These are phyloP conservation scores for Serendipita sp. DNA, from an alignment of 768 basidiomycete species.

Conservation along the genomic window DNA sequence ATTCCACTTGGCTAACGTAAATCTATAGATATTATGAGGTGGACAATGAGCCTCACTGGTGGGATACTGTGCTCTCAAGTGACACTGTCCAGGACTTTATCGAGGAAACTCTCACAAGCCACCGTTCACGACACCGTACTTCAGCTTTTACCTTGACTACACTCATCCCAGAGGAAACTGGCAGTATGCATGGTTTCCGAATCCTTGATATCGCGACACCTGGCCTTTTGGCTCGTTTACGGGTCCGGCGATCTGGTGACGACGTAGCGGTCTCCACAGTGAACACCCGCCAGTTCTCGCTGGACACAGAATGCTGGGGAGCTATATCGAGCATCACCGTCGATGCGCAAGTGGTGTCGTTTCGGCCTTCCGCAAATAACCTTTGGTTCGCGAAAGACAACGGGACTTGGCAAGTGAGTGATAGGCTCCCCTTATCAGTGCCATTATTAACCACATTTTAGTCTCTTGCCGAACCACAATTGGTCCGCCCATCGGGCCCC, in stretches of 20 bases:
- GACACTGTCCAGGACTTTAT: slow-evolving; percentile 42
- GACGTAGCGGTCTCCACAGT: background rate
- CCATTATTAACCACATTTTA: background rate
- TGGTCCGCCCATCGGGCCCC: slow-evolving; percentile 24
- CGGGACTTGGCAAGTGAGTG: background rate
- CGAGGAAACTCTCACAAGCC: slow-evolving; percentile 18
- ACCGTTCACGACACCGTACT: slow-evolving; percentile 11
- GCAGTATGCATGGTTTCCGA: slow-evolving; percentile 53
- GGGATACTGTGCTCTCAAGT: slow-evolving; percentile 40
- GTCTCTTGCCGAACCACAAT: too few relatives aligned
- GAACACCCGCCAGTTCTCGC: background rate
- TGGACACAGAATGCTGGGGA: background rate
- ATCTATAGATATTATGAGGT: slow-evolving; percentile 46
- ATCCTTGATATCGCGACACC: slow-evolving; percentile 44
- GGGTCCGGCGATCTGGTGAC: background rate
- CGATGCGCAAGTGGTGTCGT: too few relatives aligned
- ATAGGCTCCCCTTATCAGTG: background rate
- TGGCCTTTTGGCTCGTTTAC: slow-evolving; percentile 38
- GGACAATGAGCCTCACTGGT: slow-evolving; percentile 53
- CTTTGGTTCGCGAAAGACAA: background rate
- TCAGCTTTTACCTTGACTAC: slow-evolving; percentile 56
- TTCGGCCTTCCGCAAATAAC: too few relatives aligned
- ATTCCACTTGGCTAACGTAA: background rate
- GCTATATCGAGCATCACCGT: background rate
- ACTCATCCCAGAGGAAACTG: slow-evolving; percentile 49